Evolutionary conservation across 1,284 basidiomycete species (phyloP), one percentile per base, ranked within the genome.

Genomic region (Apiotrichum porosum): DNA sequence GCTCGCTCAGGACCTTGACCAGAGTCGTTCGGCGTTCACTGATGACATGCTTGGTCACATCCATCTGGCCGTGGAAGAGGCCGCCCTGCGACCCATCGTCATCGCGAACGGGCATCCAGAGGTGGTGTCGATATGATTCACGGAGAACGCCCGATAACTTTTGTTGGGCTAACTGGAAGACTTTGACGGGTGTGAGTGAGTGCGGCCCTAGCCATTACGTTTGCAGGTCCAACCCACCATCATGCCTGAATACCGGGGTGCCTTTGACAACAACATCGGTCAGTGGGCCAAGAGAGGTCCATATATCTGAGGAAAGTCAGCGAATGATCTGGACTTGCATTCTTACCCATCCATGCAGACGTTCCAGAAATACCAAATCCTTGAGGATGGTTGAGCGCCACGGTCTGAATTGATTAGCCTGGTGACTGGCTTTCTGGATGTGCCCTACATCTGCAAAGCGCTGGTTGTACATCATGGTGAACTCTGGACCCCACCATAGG

Each of bases 391-490:
- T 69, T 67, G 24, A 52, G 56, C 24, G 64, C 26, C 8, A 28
- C 26, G 8, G 26, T 28, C 26, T 28, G 12, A 28, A n/a, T n/a
- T n/a, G n/a, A n/a, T n/a, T n/a, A n/a, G n/a, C 19, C 10, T 42
- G 22, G 31, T 42, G 40, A 2, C n/a, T 21, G 12, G 38, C 37
- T 19, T 37, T 23, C 21, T 23, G 9, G 12, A 8, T 24, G n/a
- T 15, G 37, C 50, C 56, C 19, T 22, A 58, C 58, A 44, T 63
- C 61, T 9, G 68, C 61, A 33, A 67, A 71, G 1, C 54, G 51
- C 37, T 64, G 61, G 44, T 73, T 73, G 52, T 73, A 73, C 13
- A 73, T 57, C 44, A 71, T 37, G 3, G 67, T 68, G 23, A 69
- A 45, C 18, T 72, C 67, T 39, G 57, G 52, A 12, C 70, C 69